These are phyloP conservation scores for Osmanthus fragrans DNA, from an alignment of 257 asterid genomes.

Conservation along the genomic window DNA sequence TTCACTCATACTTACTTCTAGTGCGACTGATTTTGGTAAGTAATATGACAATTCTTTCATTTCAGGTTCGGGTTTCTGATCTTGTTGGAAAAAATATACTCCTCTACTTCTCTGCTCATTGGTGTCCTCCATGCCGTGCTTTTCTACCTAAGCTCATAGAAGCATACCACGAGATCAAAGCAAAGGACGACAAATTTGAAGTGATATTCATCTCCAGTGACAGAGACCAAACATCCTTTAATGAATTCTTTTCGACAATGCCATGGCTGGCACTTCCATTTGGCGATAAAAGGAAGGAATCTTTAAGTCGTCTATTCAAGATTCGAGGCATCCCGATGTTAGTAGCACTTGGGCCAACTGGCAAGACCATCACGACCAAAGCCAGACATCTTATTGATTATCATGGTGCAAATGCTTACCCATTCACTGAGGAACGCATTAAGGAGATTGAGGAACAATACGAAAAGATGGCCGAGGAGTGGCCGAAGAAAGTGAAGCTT, in stretches of 20 bases:
- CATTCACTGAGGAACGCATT: conserved; percentile 68
- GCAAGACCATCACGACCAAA: conserved; percentile 63
- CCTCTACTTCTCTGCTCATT: conserved; percentile 75
- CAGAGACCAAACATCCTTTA: conserved; percentile 58
- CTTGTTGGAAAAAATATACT: conserved; percentile 70
- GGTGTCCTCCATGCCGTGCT: conserved; percentile 92
- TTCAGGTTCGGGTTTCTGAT: conserved; percentile 64
- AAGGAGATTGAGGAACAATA: conserved; percentile 60
- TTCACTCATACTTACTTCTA: background rate
- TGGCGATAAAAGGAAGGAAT: conserved; percentile 54
- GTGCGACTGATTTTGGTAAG: background rate
- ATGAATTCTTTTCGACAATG: conserved; percentile 68
- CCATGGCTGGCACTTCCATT: conserved; percentile 84
- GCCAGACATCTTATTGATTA: conserved; percentile 51
- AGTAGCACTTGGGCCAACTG: conserved; percentile 70
- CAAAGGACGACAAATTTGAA: conserved; percentile 44
- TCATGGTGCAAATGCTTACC: conserved; percentile 72
- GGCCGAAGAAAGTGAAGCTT: conserved; percentile 60
- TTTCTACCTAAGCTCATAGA: conserved; percentile 61
- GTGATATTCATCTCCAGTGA: conserved; percentile 78
- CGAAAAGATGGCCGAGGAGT: conserved; percentile 68
- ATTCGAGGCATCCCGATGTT: conserved; percentile 74
- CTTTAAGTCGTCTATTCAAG: conserved; percentile 52
- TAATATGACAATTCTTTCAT: conserved; percentile 7
- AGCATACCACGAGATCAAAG: conserved; percentile 56